Evolutionary conservation across 2,329 filamentous ascomycete genomes (phyloP), one percentile per base, ranked within the genome.

Genomic region (Scolecobasidium constrictum): DNA sequence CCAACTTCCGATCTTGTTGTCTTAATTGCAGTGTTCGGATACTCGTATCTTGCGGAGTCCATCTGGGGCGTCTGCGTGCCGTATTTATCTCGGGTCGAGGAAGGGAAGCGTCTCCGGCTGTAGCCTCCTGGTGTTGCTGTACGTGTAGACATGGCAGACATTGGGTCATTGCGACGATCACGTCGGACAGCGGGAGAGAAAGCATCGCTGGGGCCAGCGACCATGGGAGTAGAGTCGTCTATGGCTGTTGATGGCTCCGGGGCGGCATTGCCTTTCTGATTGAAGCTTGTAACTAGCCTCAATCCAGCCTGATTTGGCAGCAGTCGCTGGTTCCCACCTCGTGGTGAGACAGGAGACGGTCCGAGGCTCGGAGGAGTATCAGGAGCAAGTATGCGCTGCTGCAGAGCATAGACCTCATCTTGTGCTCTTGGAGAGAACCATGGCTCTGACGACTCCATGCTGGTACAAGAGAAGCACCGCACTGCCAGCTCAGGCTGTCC

Each of bases 401-500:
- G 78, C 70, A 79, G 50, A 59, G 73, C 49, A 57, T 73, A 67
- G 41, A 72, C 69, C 7, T 69, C 71, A 49, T 75, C 70, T 53
- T 81, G 73, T 18, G 86, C 84, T 3, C 83, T 81, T 7, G 90
- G 87, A 6, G 88, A 94, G 16, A 81, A 77, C 88, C 87, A 95
- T 2, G 86, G 82, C 58, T 92, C 86, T 0, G 82, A 78, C 0
- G 85, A 83, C 57, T 95, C 87, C 16, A 82, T 72, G 18, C 84
- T 86, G 15, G 86, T 92, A 59, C 90, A 95, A 38, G 90, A 86
- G 59, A 95, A 95, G 62, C 82, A 96, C 53, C 88, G 74, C 38
- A 95, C 92, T 15, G 92, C 92, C 36, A 98, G 69, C 53, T 94
- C 85, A 50, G 92, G 84, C 53, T 94, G 83, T 13, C 84, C 83